Evolutionary conservation across 1,284 basidiomycete genomes (phyloP).

Genomic region (Anthracocystis setariae): DNA sequence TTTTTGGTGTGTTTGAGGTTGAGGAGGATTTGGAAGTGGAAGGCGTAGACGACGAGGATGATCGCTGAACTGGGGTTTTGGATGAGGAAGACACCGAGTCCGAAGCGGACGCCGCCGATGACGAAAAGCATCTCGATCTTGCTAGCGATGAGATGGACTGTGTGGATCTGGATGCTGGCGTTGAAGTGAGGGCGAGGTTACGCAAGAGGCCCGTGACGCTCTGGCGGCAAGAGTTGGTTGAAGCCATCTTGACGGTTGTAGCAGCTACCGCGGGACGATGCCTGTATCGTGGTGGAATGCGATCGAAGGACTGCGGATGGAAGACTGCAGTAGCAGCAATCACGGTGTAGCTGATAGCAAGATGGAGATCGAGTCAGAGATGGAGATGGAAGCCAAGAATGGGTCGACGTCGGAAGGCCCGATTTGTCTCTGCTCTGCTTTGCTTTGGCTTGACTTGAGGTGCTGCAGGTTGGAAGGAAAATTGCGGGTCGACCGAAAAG

Average conservation of each 20-base stretch:
- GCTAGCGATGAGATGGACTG: slow-evolving; percentile 6
- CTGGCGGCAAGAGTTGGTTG: slow-evolving; percentile 19
- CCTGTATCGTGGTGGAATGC: too few species aligned
- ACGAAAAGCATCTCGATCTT: slow-evolving; percentile 22
- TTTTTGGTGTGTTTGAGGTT: slow-evolving; percentile 13
- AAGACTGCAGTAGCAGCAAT: too few species aligned
- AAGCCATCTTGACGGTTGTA: slow-evolving; percentile 17
- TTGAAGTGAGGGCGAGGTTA: slow-evolving; percentile 19
- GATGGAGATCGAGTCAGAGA: too few species aligned
- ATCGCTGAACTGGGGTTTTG: neutral
- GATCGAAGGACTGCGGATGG: too few species aligned
- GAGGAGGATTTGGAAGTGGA: slow-evolving; percentile 17
- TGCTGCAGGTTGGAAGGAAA: slow-evolving; percentile 6
- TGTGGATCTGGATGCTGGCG: slow-evolving; percentile 20
- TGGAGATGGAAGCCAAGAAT: too few species aligned
- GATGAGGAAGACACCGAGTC: slow-evolving; percentile 2
- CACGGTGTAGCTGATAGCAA: too few species aligned
- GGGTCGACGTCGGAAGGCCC: neutral
- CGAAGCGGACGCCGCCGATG: slow-evolving; percentile 5
- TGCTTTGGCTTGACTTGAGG: neutral
- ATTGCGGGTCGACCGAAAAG: slow-evolving; percentile 16
- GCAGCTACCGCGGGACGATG: too few species aligned
- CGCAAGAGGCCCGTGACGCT: slow-evolving; percentile 25
- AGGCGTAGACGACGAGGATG: slow-evolving; percentile 12
- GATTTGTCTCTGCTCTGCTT: neutral